Evolutionary conservation across 2,329 filamentous ascomycete species (phyloP).

Genomic region (Botrytis deweyae): DNA sequence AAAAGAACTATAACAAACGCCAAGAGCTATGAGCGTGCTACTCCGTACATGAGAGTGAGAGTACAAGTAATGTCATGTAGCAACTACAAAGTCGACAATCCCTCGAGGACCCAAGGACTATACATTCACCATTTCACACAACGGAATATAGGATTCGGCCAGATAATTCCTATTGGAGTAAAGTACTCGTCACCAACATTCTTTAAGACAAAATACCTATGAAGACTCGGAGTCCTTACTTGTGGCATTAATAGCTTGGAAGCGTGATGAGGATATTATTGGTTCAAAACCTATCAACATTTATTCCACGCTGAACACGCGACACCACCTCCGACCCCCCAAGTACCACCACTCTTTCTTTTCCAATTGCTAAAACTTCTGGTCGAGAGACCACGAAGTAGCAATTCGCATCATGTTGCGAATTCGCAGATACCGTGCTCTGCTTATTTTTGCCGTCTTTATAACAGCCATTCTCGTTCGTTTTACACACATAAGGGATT

Average conservation of each 20-base stretch:
- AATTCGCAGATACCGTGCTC: conserved; percentile 60
- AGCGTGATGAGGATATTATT: conserved; percentile 17
- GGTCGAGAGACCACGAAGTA: conserved; percentile 18
- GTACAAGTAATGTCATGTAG: conserved; percentile 1
- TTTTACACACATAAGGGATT: conserved; percentile 26
- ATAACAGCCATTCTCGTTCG: conserved; percentile 28
- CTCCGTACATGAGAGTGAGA: background rate
- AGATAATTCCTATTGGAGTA: background rate
- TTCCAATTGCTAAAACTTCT: conserved; percentile 2
- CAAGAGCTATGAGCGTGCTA: background rate
- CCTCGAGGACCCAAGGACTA: background rate
- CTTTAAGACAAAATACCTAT: background rate
- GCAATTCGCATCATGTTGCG: conserved; percentile 50
- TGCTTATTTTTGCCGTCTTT: conserved; percentile 39
- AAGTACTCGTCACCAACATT: background rate
- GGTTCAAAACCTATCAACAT: background rate
- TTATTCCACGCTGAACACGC: conserved; percentile 15
- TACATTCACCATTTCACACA: background rate
- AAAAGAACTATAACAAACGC: background rate
- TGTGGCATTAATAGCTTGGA: background rate
- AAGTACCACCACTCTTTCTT: background rate
- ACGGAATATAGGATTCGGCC: background rate
- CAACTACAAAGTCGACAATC: background rate
- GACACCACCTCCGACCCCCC: background rate
- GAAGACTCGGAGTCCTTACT: background rate